A percentile compares a stretch with the other conserved stretches of the same genome.
Conservation (phyloP, 345 rosid species). For the Brassica cretica region DNA sequence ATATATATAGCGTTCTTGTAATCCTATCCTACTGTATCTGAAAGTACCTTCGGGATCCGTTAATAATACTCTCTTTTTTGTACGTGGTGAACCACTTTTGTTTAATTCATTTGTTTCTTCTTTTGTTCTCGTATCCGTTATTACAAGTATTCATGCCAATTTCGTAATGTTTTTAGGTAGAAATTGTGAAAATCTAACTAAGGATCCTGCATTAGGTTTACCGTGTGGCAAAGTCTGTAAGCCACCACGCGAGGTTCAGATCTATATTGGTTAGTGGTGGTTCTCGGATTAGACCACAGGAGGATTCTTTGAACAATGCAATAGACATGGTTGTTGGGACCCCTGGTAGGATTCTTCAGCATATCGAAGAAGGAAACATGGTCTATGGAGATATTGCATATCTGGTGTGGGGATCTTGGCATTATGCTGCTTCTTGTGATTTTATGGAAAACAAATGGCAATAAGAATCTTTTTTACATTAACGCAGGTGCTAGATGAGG, state of each 20-base stretch:
- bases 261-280: conserved; percentile 94
- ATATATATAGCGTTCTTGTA: too few species aligned
- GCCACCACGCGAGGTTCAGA: conserved; percentile 93
- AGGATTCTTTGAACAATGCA: conserved; percentile 76
- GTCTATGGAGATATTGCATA: conserved; percentile 90
- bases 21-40: too few species aligned
- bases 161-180: neutral
- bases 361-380: conserved; percentile 86
- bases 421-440: neutral
- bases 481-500: conserved; percentile 88
- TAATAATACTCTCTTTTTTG: too few species aligned
- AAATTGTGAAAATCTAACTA: neutral
- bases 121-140: conserved; percentile 39
- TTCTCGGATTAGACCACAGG: conserved; percentile 81
- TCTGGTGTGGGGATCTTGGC: conserved; percentile 42
- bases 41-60: too few species aligned
- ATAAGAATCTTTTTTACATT: conserved; percentile 3
- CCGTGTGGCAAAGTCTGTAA: conserved; percentile 81
- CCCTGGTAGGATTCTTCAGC: conserved; percentile 95
- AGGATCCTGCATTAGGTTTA: conserved; percentile 57
- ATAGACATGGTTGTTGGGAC: conserved; percentile 95
- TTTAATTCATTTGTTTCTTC: too few species aligned
- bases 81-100: too few species aligned
- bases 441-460: neutral
- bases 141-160: neutral